A percentile compares a stretch with the other conserved stretches of the same genome.
Conservation (phyloP, 75 land plant genomes). For the Selaginella tamariscina region DNA sequence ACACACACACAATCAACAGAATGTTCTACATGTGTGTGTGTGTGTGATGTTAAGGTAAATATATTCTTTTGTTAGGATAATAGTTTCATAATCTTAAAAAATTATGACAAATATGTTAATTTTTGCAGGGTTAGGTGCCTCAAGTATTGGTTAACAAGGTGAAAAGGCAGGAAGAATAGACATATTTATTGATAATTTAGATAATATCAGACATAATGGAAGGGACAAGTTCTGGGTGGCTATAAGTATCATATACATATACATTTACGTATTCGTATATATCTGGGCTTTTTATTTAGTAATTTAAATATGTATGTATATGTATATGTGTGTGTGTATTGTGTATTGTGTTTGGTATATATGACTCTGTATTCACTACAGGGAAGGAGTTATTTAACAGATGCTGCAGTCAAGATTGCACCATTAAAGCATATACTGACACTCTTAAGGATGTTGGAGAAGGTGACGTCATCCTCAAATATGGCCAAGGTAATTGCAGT, state of each 20-base stretch:
- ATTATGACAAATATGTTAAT: background rate
- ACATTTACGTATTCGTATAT: no score
- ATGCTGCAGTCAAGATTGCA: background rate
- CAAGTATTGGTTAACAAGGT: slow-evolving; percentile 56
- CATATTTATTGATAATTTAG: slow-evolving; percentile 49
- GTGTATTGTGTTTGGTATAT: no score
- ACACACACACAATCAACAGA: no score
- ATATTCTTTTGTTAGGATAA: no score
- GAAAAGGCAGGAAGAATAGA: slow-evolving; percentile 38
- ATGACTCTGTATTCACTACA: background rate
- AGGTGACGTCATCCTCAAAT: background rate
- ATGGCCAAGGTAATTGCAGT: slow-evolving; percentile 45
- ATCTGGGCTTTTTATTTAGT: background rate
- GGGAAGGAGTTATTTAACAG: background rate
- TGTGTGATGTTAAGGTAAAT: no score
- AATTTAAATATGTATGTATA: background rate
- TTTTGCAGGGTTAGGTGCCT: slow-evolving; percentile 44
- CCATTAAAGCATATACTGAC: background rate
- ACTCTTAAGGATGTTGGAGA: background rate
- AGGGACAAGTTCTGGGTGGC: slow-evolving; percentile 49
- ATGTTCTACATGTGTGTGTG: no score
- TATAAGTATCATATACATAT: no score
- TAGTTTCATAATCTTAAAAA: background rate
- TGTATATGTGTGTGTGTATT: no score
- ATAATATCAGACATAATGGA: slow-evolving; percentile 51